These are phyloP conservation scores for Annulohypoxylon maeteangense DNA, from an alignment of 495 filamentous ascomycete species.

Conservation along the genomic window DNA sequence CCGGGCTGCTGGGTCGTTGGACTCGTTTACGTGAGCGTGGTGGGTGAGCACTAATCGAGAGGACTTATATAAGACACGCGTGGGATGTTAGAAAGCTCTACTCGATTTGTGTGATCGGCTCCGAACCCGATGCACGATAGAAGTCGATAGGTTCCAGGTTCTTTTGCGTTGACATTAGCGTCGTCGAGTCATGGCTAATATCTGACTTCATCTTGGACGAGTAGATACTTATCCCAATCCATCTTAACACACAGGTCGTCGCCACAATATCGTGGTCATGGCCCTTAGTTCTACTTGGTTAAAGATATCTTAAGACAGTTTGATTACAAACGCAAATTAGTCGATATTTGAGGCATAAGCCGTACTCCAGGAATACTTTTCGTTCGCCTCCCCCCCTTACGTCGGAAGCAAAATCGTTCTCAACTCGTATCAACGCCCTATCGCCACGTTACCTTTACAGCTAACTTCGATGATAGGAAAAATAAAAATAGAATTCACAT, in stretches of 20 bases:
- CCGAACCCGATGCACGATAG: background rate
- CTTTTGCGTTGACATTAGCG: background rate
- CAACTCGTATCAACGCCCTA: background rate
- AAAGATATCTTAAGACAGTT: background rate
- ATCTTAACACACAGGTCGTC: background rate
- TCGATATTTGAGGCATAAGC: background rate
- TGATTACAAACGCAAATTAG: background rate
- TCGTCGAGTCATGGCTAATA: background rate
- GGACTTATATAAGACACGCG: constrained; percentile 21
- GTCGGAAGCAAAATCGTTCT: background rate
- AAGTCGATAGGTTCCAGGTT: background rate
- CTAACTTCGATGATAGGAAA: background rate
- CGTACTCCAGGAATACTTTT: background rate
- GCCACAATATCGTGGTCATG: background rate
- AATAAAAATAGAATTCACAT: background rate
- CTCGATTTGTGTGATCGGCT: constrained; percentile 1
- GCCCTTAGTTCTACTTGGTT: background rate
- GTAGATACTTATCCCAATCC: background rate
- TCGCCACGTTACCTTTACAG: background rate
- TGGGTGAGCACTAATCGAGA: constrained; percentile 23
- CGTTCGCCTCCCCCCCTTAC: constrained; percentile 7
- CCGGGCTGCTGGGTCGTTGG: constrained; percentile 32
- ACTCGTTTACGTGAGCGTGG: constrained; percentile 19
- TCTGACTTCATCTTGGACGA: background rate
- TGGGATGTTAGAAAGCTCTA: background rate